Base-by-base conservation (phyloP, 2,329 filamentous ascomycete genomes). In the Stagonosporopsis rhizophila region DNA sequence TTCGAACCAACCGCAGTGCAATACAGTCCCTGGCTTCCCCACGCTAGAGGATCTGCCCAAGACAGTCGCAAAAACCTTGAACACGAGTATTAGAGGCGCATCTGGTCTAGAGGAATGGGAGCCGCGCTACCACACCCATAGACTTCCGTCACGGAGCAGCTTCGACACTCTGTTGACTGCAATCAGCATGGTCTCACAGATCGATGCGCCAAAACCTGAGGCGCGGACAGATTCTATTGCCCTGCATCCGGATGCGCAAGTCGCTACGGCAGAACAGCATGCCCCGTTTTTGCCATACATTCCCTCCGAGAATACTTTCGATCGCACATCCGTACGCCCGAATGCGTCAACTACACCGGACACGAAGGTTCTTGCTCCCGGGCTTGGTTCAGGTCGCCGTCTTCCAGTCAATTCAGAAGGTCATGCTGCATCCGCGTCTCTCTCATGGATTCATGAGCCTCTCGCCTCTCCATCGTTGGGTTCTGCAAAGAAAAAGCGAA, bases 161-260 rank as follows among this genome's bases (percentile, higher is more conserved):
- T 60, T 72, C 15, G 64, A 68, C 15, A 59, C 41, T 14, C 42
- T 72, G 4, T 52, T 71, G 47, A 65, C 62, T 35, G 71, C 66
- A n/a, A 66, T 66, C 49, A 68, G 68, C 25, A 42, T 61, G n/a
- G 62, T 63, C 1, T 60, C 66, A 19, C 58, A 61, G 8, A 64
- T 72, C 7, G 70, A 71, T 28, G 61, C 63, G 35, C 69, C 67
- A n/a, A 62, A 48, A 41, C 64, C 65, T 15, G 60, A 69, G 41
- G 57, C 55, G 15, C 65, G 62, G 15, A 66, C 64, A 34, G 63
- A 68, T 17, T 71, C 67, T 1, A 57, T 70, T 1, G 62, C 66
- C 9, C 58, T 58, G 44, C 54, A 66, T 25, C 54, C 70, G 14
- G 62, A 68, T 41, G 61, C 60, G 15, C 65, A 70, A 48, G 62